Evolutionary conservation across 805 yeast genomes (phyloP).

Genomic region (Candida ascalaphidarum): DNA sequence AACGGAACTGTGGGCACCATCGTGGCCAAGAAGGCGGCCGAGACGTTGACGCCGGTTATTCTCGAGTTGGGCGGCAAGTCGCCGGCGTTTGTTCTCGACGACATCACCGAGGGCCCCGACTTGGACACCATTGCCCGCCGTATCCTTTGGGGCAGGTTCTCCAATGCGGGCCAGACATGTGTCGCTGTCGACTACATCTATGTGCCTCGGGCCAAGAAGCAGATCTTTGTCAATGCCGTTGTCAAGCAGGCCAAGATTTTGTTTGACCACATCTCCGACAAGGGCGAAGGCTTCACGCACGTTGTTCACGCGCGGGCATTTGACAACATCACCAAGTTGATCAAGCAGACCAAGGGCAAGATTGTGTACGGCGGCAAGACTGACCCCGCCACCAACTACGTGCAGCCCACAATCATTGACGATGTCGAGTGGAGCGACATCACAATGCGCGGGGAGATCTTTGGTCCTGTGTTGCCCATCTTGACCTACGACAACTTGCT

Average conservation of each 20-base stretch:
- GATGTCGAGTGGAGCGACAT: conserved; percentile 59
- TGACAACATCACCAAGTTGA: conserved; percentile 32
- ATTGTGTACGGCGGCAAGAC: conserved; percentile 41
- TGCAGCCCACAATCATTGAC: conserved; percentile 68
- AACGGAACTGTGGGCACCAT: conserved; percentile 67
- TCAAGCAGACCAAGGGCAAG: conserved; percentile 45
- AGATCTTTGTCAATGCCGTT: conserved; percentile 37
- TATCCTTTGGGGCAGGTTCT: conserved; percentile 68
- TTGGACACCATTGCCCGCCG: conserved; percentile 45
- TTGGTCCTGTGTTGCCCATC: conserved; percentile 82
- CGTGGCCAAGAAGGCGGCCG: conserved; percentile 76
- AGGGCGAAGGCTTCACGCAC: conserved; percentile 40
- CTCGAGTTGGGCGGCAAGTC: conserved; percentile 92
- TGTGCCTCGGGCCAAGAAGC: conserved; percentile 53
- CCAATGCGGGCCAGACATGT: conserved; percentile 87
- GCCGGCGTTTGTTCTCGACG: conserved; percentile 64
- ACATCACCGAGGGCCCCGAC: conserved; percentile 34
- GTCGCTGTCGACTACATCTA: conserved; percentile 80
- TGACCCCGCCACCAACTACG: conserved; percentile 33
- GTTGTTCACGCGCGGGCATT: conserved; percentile 50
- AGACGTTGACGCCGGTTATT: conserved; percentile 68
- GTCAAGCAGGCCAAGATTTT: conserved; percentile 30
- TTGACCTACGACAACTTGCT: conserved; percentile 41
- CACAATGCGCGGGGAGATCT: conserved; percentile 67
- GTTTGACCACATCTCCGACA: conserved; percentile 33